A percentile compares a stretch with the other conserved stretches of the same genome.
These are phyloP conservation scores for Pseudocohnilembus persalinus DNA, from an alignment of 169 alveolate genomes.

Conservation along the genomic window DNA sequence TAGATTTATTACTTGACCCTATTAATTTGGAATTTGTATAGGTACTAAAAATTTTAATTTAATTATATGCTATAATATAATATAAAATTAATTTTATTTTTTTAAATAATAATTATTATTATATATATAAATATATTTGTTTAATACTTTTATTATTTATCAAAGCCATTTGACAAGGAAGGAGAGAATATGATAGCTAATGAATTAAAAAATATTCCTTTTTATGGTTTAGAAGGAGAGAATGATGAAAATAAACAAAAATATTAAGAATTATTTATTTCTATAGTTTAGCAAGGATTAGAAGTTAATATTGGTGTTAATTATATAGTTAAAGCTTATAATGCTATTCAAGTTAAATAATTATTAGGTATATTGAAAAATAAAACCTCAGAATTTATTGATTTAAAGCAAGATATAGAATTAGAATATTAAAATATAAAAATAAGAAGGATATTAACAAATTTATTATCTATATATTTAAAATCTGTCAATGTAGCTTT, in stretches of 20 bases:
- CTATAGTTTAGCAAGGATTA: not conserved
- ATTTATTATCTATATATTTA: too few species aligned
- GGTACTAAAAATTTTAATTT: slow-evolving; percentile 3
- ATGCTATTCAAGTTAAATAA: not conserved
- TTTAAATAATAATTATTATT: too few species aligned
- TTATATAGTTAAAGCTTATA: not conserved
- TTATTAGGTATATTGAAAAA: not conserved
- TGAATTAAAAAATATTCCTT: not conserved
- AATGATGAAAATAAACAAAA: too few species aligned
- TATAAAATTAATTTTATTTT: too few species aligned
- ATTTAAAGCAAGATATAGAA: not conserved
- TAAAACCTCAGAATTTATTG: not conserved
- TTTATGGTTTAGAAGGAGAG: not conserved
- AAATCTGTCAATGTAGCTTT: too few species aligned
- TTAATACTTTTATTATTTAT: not conserved
- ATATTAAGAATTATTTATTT: too few species aligned
- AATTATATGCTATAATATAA: too few species aligned
- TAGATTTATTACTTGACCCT: slow-evolving; percentile 5
- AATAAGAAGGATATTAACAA: not conserved
- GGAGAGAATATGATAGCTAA: not conserved
- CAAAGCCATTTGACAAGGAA: not conserved
- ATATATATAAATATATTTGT: too few species aligned
- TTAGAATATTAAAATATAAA: too few species aligned
- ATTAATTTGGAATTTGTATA: not conserved
- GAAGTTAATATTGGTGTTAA: not conserved